A percentile compares a stretch with the other conserved stretches of the same genome.
These are phyloP conservation scores for Tylopilus sp. DNA, from an alignment of 1,284 basidiomycete genomes.

Conservation along the genomic window DNA sequence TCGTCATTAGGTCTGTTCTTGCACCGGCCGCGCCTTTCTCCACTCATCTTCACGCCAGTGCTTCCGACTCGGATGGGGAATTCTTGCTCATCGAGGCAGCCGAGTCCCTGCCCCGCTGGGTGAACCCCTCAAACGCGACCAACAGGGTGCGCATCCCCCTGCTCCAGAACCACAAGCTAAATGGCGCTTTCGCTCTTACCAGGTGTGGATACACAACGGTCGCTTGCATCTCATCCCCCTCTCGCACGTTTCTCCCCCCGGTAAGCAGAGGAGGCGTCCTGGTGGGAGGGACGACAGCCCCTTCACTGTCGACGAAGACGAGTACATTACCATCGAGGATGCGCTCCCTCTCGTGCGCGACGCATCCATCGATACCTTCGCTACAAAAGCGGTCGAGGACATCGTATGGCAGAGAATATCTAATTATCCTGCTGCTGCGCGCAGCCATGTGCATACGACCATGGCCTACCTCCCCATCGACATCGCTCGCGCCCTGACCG, in stretches of 20 bases:
- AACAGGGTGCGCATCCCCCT: constrained; percentile 73
- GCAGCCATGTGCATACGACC: constrained; percentile 75
- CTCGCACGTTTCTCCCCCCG: constrained; percentile 64
- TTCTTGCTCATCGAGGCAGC: constrained; percentile 97
- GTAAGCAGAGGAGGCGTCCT: constrained; percentile 51
- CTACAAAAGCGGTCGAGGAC: constrained; percentile 58
- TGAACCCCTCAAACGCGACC: constrained; percentile 85
- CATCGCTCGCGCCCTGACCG: constrained; percentile 70
- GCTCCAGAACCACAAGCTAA: constrained; percentile 30
- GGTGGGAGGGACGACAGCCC: constrained; percentile 45
- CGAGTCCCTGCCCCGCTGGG: constrained; percentile 86
- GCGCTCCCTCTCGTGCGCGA: constrained; percentile 68
- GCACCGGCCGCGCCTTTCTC: constrained; percentile 1
- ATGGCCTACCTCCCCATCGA: constrained; percentile 80
- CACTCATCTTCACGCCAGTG: constrained; percentile 42
- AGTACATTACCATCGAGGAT: constrained; percentile 60
- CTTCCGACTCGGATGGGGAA: constrained; percentile 91
- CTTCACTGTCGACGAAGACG: constrained; percentile 44
- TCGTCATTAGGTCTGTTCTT: constrained; percentile 62
- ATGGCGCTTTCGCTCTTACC: constrained; percentile 26
- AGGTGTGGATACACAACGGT: constrained; percentile 90
- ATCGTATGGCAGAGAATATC: constrained; percentile 68
- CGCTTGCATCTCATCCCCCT: constrained; percentile 86
- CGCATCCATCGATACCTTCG: constrained; percentile 50
- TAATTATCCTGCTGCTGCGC: constrained; percentile 70